A percentile compares a stretch with the other conserved stretches of the same genome.
Evolutionary conservation across 2,329 filamentous ascomycete species (phyloP).

Genomic region (Scopulariopsis brevicaulis): DNA sequence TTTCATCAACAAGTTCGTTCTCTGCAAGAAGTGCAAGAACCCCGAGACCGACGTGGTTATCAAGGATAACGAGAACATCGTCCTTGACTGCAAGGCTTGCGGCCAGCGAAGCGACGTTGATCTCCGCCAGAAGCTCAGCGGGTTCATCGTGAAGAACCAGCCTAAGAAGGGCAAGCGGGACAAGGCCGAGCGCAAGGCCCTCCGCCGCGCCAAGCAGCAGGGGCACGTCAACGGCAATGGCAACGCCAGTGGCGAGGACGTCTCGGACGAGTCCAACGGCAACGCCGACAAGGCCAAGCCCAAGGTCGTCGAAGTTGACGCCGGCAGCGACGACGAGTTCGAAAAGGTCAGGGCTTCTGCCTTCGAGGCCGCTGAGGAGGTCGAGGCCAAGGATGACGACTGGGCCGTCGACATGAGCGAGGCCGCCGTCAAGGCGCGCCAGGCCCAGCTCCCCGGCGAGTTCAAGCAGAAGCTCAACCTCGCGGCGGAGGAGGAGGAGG

Average conservation of each 20-base stretch:
- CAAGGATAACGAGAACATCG: conserved; percentile 75
- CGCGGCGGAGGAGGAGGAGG: conserved; percentile 68
- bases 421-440: conserved; percentile 88
- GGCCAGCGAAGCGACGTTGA: conserved; percentile 89
- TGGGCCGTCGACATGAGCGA: conserved; percentile 97
- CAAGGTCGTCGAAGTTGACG: conserved; percentile 52
- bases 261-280: conserved; percentile 28
- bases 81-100: conserved; percentile 97
- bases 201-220: conserved; percentile 78
- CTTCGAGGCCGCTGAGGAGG: conserved; percentile 33
- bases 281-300: conserved; percentile 28
- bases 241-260: neutral
- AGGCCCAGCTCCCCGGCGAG: conserved; percentile 84
- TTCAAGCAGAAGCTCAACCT: conserved; percentile 87
- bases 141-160: conserved; percentile 94
- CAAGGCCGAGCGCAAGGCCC: conserved; percentile 85
- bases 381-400: conserved; percentile 69
- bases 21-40: conserved; percentile 99
- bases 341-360: conserved; percentile 63
- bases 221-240: conserved; percentile 40
- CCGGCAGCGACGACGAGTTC: conserved; percentile 84
- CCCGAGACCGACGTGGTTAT: conserved; percentile 94
- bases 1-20: conserved; percentile 97
- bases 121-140: conserved; percentile 86
- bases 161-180: conserved; percentile 94